phyloP scores from a whole-genome alignment of 2,329 filamentous ascomycete genomes.

The Aspergillus ustus region DNA sequence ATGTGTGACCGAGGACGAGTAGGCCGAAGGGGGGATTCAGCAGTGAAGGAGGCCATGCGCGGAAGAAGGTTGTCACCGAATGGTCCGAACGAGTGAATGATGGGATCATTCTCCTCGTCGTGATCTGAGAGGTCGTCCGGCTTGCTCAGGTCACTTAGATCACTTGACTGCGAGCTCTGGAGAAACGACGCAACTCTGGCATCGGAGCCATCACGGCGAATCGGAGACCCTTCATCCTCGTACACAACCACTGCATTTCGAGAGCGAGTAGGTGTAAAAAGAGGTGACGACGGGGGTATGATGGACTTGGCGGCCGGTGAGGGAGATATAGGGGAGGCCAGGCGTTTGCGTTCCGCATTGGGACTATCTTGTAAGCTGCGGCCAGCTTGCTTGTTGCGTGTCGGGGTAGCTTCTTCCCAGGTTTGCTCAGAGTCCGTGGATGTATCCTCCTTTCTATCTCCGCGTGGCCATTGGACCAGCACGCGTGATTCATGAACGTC shows the following conservation, averaged over 20 bases:
- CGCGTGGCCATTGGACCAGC: conserved; percentile 81
- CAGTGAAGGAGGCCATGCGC: conserved; percentile 76
- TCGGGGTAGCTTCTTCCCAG: conserved; percentile 64
- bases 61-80: conserved; percentile 85
- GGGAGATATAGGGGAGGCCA: conserved; percentile 79
- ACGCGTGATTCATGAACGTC: conserved; percentile 94
- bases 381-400: conserved; percentile 35
- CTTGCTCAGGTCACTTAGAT: conserved; percentile 41
- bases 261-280: conserved; percentile 50
- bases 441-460: conserved; percentile 57
- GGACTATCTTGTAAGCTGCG: conserved; percentile 45
- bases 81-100: conserved; percentile 89
- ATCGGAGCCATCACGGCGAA: conserved; percentile 45
- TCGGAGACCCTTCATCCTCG: conserved; percentile 69
- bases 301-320: conserved; percentile 59
- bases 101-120: conserved; percentile 92
- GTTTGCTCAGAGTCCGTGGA: conserved; percentile 67
- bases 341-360: conserved; percentile 64
- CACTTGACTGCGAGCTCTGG: conserved; percentile 39
- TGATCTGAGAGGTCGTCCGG: conserved; percentile 74
- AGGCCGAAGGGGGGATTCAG: conserved; percentile 65
- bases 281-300: conserved; percentile 48
- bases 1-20: conserved; percentile 37
- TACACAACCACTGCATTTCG: conserved; percentile 65
- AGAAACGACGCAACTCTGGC: conserved; percentile 35